A percentile compares a stretch with the other conserved stretches of the same genome.
These are phyloP conservation scores for Candida ponderosae DNA, from an alignment of 805 yeast species.

Conservation along the genomic window DNA sequence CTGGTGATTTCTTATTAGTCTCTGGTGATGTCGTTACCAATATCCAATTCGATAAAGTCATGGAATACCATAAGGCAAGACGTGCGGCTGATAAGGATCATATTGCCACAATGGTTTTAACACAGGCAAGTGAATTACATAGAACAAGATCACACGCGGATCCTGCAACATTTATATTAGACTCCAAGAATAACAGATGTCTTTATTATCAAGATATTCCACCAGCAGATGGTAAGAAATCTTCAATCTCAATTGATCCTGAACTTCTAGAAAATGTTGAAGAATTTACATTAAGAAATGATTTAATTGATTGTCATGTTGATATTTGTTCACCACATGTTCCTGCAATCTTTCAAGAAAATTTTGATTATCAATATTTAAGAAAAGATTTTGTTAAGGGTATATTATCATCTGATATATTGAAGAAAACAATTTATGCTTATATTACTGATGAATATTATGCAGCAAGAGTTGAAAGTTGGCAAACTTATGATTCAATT, in stretches of 20 bases:
- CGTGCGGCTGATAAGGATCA: constrained; percentile 78
- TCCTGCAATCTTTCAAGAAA: constrained; percentile 92
- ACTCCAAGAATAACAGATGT: constrained; percentile 66
- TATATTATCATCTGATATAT: constrained; percentile 79
- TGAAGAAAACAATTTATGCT: constrained; percentile 87
- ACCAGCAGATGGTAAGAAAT: constrained; percentile 31
- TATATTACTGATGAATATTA: constrained; percentile 74
- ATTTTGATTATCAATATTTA: constrained; percentile 86
- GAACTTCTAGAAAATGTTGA: constrained; percentile 71
- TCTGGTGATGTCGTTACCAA: constrained; percentile 96
- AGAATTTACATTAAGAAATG: constrained; percentile 79
- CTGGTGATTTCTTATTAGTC: constrained; percentile 83
- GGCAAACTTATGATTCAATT: constrained; percentile 89
- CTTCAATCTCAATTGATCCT: constrained; percentile 63
- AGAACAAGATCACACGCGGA: constrained; percentile 75
- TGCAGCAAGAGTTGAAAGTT: constrained; percentile 92
- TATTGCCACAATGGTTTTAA: constrained; percentile 87
- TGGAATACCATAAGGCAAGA: constrained; percentile 66
- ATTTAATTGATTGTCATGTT: constrained; percentile 91
- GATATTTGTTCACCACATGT: constrained; percentile 94
- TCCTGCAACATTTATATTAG: constrained; percentile 80
- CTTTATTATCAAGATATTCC: constrained; percentile 79
- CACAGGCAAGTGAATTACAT: constrained; percentile 78
- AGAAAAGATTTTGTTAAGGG: constrained; percentile 88
- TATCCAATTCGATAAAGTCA: constrained; percentile 66